Conservation (phyloP, 2,329 filamentous ascomycete species). For the Ophiostoma novo-ulmi region DNA sequence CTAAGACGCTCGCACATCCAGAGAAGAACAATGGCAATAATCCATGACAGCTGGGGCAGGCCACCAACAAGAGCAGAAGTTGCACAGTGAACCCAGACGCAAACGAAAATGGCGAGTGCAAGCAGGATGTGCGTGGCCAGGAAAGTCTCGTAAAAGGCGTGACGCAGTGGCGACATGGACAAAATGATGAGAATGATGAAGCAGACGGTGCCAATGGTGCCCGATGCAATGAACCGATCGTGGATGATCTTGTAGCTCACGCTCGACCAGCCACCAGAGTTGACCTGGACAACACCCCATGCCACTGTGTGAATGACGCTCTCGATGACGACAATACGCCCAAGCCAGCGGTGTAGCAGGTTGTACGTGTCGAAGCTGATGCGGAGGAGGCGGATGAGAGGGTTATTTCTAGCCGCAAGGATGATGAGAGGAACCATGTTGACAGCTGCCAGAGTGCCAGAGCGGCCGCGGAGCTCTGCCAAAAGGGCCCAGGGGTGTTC, state of each 20-base stretch:
- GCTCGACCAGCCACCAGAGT: slow-evolving; percentile 58
- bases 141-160: slow-evolving; percentile 97
- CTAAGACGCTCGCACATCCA: slow-evolving; percentile 65
- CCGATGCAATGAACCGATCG: slow-evolving; percentile 59
- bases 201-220: slow-evolving; percentile 49
- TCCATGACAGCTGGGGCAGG: slow-evolving; percentile 67
- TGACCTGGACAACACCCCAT: slow-evolving; percentile 68
- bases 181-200: slow-evolving; percentile 64
- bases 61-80: slow-evolving; percentile 59
- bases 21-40: slow-evolving; percentile 67
- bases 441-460: slow-evolving; percentile 74
- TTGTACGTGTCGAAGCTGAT: slow-evolving; percentile 98
- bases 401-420: slow-evolving; percentile 88
- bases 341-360: slow-evolving; percentile 78
- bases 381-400: slow-evolving; percentile 71
- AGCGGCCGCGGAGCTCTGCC: slow-evolving; percentile 79
- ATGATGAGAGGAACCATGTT: slow-evolving; percentile 92
- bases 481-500: slow-evolving; percentile 59
- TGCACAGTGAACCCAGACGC: slow-evolving; percentile 73
- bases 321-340: slow-evolving; percentile 66
- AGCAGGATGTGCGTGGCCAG: slow-evolving; percentile 78
- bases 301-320: slow-evolving; percentile 63
- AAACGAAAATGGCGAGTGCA: slow-evolving; percentile 61
- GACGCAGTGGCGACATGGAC: slow-evolving; percentile 73
- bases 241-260: slow-evolving; percentile 50